Conservation (phyloP, 2,329 filamentous ascomycete species). For the Botrytis paeoniae region DNA sequence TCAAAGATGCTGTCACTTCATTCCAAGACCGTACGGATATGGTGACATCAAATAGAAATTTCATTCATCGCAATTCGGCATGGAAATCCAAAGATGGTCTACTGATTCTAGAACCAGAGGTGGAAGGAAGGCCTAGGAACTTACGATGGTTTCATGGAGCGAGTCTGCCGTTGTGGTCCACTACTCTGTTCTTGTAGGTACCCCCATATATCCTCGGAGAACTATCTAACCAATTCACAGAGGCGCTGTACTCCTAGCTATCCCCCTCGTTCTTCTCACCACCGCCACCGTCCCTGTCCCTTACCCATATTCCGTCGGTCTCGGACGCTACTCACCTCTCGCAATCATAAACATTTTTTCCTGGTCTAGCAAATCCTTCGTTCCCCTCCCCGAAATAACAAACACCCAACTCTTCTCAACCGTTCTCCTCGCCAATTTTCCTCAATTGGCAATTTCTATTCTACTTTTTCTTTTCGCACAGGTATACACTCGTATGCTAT, state of each 20-base stretch:
- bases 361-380: slow-evolving; percentile 6
- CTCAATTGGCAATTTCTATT: slow-evolving; percentile 47
- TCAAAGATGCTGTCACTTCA: slow-evolving; percentile 41
- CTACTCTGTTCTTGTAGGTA: slow-evolving; percentile 22
- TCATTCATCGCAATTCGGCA: slow-evolving; percentile 29
- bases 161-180: slow-evolving; percentile 18
- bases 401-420: slow-evolving; percentile 21
- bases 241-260: background rate
- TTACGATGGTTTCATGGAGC: slow-evolving; percentile 28
- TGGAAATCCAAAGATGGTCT: slow-evolving; percentile 21
- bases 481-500: slow-evolving; percentile 46
- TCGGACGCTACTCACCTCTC: slow-evolving; percentile 1
- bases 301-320: background rate
- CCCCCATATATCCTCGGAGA: rapidly evolving
- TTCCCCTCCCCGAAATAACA: background rate
- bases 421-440: slow-evolving; percentile 44
- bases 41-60: slow-evolving; percentile 31
- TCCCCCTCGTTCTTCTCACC: slow-evolving; percentile 6
- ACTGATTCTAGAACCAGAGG: slow-evolving; percentile 7
- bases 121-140: background rate
- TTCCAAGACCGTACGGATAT: slow-evolving; percentile 39
- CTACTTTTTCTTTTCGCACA: slow-evolving; percentile 46
- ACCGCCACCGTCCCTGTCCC: slow-evolving; percentile 15
- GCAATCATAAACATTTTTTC: background rate
- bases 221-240: background rate